These are phyloP conservation scores for Volvox reticuliferus DNA, from an alignment of 139 green algal species.

Conservation along the genomic window DNA sequence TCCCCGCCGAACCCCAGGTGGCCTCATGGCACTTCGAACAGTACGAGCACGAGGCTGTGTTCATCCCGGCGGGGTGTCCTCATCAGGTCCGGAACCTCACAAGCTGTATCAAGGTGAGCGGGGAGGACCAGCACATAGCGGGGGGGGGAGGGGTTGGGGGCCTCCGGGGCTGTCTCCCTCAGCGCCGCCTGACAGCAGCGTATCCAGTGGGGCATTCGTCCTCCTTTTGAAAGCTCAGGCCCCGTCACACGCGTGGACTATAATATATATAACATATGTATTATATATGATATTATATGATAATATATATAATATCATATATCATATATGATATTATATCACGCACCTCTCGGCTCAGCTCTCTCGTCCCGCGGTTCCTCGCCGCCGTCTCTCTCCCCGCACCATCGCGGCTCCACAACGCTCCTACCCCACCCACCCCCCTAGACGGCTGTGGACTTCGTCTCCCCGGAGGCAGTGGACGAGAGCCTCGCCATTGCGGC, in stretches of 20 bases:
- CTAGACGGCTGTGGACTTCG: conserved; percentile 85
- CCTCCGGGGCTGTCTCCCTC: too few relatives aligned
- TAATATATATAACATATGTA: too few relatives aligned
- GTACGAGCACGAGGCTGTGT: conserved; percentile 87
- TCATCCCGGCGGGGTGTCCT: conserved; percentile 90
- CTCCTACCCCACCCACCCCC: neutral
- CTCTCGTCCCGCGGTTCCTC: too few relatives aligned
- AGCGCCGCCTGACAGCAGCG: too few relatives aligned
- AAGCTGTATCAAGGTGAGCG: conserved; percentile 78
- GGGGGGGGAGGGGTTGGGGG: too few relatives aligned
- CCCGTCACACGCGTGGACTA: too few relatives aligned
- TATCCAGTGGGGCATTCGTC: too few relatives aligned
- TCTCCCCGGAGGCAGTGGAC: conserved; percentile 79
- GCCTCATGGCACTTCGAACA: conserved; percentile 85
- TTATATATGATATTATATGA: too few relatives aligned
- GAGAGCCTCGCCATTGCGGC: conserved; percentile 57
- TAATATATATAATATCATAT: too few relatives aligned
- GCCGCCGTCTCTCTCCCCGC: too few relatives aligned
- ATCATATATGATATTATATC: too few relatives aligned
- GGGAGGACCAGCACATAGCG: neutral
- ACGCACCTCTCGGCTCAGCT: neutral
- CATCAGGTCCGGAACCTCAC: conserved; percentile 91
- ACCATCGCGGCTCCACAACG: neutral
- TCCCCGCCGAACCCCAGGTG: conserved; percentile 54
- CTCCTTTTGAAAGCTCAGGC: too few relatives aligned